Base-by-base conservation (phyloP, 768 basidiomycete species). In the Favolaschia claudopus region DNA sequence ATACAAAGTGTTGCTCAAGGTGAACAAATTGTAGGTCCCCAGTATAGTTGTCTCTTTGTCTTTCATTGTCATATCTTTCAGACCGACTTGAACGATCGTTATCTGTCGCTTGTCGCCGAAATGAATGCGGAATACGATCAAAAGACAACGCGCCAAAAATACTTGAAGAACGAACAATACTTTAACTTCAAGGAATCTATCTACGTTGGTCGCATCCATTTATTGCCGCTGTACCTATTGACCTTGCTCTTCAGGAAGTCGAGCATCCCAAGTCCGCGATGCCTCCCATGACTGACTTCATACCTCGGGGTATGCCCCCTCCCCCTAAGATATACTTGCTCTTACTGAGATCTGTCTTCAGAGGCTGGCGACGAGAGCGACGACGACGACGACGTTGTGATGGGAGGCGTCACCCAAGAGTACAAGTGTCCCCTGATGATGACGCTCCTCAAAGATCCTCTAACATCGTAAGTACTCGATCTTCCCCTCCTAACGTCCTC, bases 401-500 rank as follows among this genome's bases (percentile, higher is more conserved):
- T 96, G 46, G 96, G 96, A 49, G 95, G 93, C 24, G 82, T 88
- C 27, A 90, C 88, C 7, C 91, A 92, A 68, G 88, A 87, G 66
- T 93, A 88, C 79, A 89, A 86, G 53, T 96, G 95, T 65, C 95
- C 95, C 2, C 76, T 99, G 46, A 87, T 90, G 1, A 78, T 95
- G 39, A 82, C 77, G 3, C 70, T 81, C 14, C 80, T 93, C 34
- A 80, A 79, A 20, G 80, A 96, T 47, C 94, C 96, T 2, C 77
- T 92, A 57, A 93, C 90, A 4, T 94, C 92, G 95, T 96, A 69
- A 53, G 90, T 79, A 5, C 44, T 19, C 5, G 7, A 12, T 48
- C 67, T 25, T 50, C 29, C 42, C n/a, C 40, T 45, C 44, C 20
- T 19, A 20, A 39, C 17, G 25, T 55, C 24, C 42, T 55, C 50